These are phyloP conservation scores for Salvia splendens DNA, from an alignment of 257 asterid species.

Conservation along the genomic window DNA sequence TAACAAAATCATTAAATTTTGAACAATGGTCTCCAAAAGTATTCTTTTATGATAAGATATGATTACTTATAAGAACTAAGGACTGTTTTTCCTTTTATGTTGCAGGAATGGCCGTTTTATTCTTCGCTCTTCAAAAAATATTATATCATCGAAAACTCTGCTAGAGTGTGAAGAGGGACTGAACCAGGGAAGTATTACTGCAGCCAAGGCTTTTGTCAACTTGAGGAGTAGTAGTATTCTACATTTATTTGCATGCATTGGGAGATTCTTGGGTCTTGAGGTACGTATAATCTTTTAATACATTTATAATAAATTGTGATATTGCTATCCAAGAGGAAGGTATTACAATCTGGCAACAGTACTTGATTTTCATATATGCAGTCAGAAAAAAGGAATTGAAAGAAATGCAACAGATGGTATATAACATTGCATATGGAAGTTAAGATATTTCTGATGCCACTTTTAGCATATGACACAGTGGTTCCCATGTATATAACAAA, in stretches of 20 bases:
- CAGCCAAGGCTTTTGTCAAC: constrained; percentile 74
- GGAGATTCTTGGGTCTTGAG: constrained; percentile 95
- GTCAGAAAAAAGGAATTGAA: not conserved
- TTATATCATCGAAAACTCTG: constrained; percentile 63
- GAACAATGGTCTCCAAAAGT: too few species aligned
- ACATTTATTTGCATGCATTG: constrained; percentile 88
- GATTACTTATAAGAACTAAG: not conserved
- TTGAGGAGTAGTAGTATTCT: constrained; percentile 81
- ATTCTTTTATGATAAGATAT: too few species aligned
- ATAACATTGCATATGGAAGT: constrained; percentile 25
- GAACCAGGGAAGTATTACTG: constrained; percentile 82
- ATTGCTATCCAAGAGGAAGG: constrained; percentile 21
- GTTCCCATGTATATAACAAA: constrained; percentile 24
- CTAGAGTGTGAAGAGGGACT: constrained; percentile 89
- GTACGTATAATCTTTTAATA: constrained; percentile 43
- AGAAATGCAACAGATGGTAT: constrained; percentile 22
- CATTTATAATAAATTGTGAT: constrained; percentile 24
- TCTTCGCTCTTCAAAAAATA: constrained; percentile 79
- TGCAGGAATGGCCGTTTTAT: constrained; percentile 94
- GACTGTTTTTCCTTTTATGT: constrained; percentile 33
- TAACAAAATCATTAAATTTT: too few species aligned
- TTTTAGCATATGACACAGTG: constrained; percentile 20
- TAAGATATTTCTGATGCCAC: constrained; percentile 26
- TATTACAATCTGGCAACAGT: constrained; percentile 2
- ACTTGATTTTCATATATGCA: not conserved